Conservation (phyloP, 1,284 basidiomycete genomes). For the Bondarzewia mesenterica region DNA sequence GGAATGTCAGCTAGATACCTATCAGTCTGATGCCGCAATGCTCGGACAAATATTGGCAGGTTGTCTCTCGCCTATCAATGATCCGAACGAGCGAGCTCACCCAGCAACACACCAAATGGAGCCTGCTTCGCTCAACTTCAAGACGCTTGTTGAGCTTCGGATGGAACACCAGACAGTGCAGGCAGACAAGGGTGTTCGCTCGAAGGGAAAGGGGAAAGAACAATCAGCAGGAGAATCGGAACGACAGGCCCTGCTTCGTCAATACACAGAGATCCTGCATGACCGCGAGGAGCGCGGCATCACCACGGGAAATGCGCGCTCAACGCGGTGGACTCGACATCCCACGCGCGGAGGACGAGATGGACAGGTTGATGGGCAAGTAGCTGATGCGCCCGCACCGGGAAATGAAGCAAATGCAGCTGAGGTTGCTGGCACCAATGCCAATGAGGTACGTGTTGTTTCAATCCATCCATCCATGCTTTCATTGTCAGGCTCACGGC, state of each 20-base stretch:
- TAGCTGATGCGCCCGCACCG: not conserved
- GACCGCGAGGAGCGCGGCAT: not conserved
- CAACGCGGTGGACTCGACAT: not conserved
- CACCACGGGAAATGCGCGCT: not conserved
- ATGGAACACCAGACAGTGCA: not conserved
- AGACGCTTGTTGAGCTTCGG: no score
- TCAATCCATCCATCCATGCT: not conserved
- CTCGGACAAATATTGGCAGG: not conserved
- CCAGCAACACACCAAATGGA: not conserved
- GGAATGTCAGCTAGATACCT: not conserved
- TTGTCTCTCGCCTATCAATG: not conserved
- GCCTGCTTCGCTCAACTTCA: not conserved
- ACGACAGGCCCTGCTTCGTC: not conserved
- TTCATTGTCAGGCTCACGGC: not conserved
- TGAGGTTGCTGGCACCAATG: not conserved
- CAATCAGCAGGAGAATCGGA: not conserved
- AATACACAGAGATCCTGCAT: not conserved
- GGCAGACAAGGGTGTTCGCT: not conserved
- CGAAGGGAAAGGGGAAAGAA: not conserved
- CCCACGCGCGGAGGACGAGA: not conserved
- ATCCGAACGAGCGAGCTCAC: not conserved
- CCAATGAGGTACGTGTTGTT: not conserved
- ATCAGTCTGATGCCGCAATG: not conserved
- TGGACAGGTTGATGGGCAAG: not conserved
- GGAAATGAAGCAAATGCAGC: not conserved